Evolutionary conservation across 768 basidiomycete species (phyloP).

Genomic region (Trametes coccinea): DNA sequence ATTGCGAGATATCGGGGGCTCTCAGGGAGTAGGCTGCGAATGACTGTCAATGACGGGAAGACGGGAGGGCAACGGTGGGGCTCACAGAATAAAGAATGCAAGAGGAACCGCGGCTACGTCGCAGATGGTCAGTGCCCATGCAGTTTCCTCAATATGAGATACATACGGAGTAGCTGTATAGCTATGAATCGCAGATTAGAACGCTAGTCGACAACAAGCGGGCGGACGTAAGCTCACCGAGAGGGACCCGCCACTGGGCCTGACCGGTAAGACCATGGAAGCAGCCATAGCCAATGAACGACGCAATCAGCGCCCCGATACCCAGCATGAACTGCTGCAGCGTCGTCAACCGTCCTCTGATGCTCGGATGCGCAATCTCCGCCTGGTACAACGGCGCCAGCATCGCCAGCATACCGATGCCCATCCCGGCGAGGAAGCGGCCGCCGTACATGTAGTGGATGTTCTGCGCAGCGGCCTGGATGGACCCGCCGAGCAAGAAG

Average conservation of each 20-base stretch:
- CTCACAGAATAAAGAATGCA: slow-evolving; percentile 47
- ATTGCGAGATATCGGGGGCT: slow-evolving; percentile 56
- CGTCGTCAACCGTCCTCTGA: slow-evolving; percentile 54
- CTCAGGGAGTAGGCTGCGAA: slow-evolving; percentile 26
- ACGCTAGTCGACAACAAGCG: background rate
- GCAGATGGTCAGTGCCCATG: background rate
- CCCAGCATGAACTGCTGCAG: slow-evolving; percentile 57
- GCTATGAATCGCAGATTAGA: background rate
- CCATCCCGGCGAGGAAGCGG: slow-evolving; percentile 50
- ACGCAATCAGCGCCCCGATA: slow-evolving; percentile 47
- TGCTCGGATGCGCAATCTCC: slow-evolving; percentile 58
- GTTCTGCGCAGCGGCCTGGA: slow-evolving; percentile 48
- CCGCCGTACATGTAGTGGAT: slow-evolving; percentile 52
- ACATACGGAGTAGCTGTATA: slow-evolving; percentile 26
- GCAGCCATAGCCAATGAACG: slow-evolving; percentile 35
- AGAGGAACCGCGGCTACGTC: slow-evolving; percentile 24
- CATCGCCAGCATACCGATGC: slow-evolving; percentile 48
- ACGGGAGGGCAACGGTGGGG: background rate
- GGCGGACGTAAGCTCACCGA: slow-evolving; percentile 33
- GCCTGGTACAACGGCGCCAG: slow-evolving; percentile 57
- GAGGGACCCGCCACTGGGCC: slow-evolving; percentile 52
- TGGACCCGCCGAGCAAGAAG: slow-evolving; percentile 41
- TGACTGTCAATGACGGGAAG: too few relatives aligned
- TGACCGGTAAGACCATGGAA: slow-evolving; percentile 28
- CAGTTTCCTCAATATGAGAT: background rate